These are phyloP conservation scores for Neoscytalidium dimidiatum DNA, from an alignment of 2,329 filamentous ascomycete species.

Conservation along the genomic window DNA sequence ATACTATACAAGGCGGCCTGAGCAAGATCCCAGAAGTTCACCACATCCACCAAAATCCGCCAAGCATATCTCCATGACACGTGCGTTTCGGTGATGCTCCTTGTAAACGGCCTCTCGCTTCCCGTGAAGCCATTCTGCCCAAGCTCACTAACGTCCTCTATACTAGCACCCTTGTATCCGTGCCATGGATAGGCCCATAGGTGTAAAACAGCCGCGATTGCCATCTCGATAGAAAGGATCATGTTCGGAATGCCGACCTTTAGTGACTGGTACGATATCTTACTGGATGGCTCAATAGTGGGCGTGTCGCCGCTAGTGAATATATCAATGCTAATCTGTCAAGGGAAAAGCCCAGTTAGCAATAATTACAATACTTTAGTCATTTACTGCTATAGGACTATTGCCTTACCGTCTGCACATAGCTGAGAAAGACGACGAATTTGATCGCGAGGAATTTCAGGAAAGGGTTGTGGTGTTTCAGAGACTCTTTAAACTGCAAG, in stretches of 20 bases:
- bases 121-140: neutral
- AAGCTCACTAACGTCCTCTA: neutral
- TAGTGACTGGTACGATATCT: slow-evolving; percentile 42
- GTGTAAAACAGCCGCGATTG: slow-evolving; percentile 71
- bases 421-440: slow-evolving; percentile 81
- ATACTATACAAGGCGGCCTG: no score
- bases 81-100: no score
- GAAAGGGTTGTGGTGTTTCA: slow-evolving; percentile 68
- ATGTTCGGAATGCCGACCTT: slow-evolving; percentile 75
- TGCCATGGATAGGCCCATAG: slow-evolving; percentile 76
- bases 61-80: neutral
- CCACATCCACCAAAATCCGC: neutral
- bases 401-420: slow-evolving; percentile 67
- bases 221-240: slow-evolving; percentile 78
- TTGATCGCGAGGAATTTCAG: slow-evolving; percentile 83
- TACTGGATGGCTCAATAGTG: neutral
- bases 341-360: slow-evolving; percentile 37
- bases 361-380: neutral
- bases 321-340: slow-evolving; percentile 55
- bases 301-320: neutral
- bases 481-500: slow-evolving; percentile 65
- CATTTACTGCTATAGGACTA: no score
- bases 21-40: slow-evolving; percentile 5
- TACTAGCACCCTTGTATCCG: slow-evolving; percentile 54
- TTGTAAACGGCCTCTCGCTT: neutral